Evolutionary conservation across 1,284 basidiomycete genomes (phyloP), one percentile per base, ranked within the genome.

Genomic region (Melampsora larici-populina): DNA sequence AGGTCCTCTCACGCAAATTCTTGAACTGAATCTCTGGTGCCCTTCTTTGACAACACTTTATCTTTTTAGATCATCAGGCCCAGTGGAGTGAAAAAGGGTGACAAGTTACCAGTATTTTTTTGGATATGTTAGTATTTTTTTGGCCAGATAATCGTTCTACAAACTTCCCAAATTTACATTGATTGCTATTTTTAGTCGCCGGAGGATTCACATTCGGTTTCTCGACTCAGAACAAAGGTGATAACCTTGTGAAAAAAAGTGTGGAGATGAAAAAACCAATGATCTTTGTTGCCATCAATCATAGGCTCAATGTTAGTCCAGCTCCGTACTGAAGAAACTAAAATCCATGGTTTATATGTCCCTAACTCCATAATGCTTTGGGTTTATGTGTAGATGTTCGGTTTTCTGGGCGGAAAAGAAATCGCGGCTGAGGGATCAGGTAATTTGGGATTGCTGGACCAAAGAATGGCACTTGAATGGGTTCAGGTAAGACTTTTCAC

Each of bases 391-490:
- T 36, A 65, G 62, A 62, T 84, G 0, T 86, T 85, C 78, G 87
- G 86, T 2, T 89, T 88, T 80, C 80, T 88, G 60, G 86, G 85
- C 2, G 84, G 88, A 21, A 80, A 86, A 78, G 86, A 88, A 80
- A 84, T 87, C 3, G 86, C 86, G 69, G 85, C 81, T 0, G 87
- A 85, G 43, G 86, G 86, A 0, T 83, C 87, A 0, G 85, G 86
- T 8, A 89, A 88, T 80, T 82, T 88, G 5, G 88, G 87, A 6
- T 82, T 88, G 29, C 81, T 81, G 69, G 80, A 63, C 78, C 80
- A 84, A 76, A 80, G 83, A 33, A 79, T 82, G 49, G 83, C 82
- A 1, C 79, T 84, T 36, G 71, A 75, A 68, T 75, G 73, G 73
- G 79, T 83, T 43, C 81, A 75, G 40, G 72, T 75, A 36, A 36